These are phyloP conservation scores for Neofusicoccum cordaticola DNA, from an alignment of 2,329 filamentous ascomycete species.

Conservation along the genomic window DNA sequence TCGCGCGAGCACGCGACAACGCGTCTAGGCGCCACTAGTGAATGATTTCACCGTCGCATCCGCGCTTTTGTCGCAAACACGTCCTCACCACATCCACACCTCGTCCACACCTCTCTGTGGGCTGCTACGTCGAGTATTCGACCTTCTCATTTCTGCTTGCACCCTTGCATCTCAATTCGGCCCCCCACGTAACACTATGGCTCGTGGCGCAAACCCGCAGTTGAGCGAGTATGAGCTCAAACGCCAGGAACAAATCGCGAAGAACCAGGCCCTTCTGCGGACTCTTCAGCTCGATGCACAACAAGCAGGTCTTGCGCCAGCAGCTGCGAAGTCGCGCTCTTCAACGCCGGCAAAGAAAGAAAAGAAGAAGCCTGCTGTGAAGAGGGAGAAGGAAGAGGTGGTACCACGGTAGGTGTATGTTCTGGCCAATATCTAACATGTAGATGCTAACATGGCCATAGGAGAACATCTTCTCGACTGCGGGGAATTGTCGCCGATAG, in stretches of 20 bases:
- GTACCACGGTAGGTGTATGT: slow-evolving; percentile 44
- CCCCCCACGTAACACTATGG: slow-evolving; percentile 27
- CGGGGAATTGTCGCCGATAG: slow-evolving; percentile 64
- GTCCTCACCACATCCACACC: background rate
- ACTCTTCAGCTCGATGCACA: slow-evolving; percentile 68
- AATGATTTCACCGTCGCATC: slow-evolving; percentile 8
- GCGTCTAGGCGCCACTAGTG: background rate
- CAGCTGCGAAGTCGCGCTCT: slow-evolving; percentile 49
- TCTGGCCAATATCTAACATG: no score
- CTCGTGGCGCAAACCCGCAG: slow-evolving; percentile 42
- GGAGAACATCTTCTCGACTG: slow-evolving; percentile 59
- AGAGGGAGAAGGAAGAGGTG: slow-evolving; percentile 58
- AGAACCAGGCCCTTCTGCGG: slow-evolving; percentile 78
- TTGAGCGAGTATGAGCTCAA: slow-evolving; percentile 85
- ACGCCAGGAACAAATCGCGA: slow-evolving; percentile 79
- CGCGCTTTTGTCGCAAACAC: background rate
- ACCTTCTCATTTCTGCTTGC: background rate
- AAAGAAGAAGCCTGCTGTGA: slow-evolving; percentile 38
- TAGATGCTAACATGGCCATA: background rate
- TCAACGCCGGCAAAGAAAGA: slow-evolving; percentile 46
- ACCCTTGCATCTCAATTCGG: background rate
- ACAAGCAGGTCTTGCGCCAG: slow-evolving; percentile 65
- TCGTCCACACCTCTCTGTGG: background rate
- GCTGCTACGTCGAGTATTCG: background rate
- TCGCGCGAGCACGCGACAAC: slow-evolving; percentile 16